Conservation (phyloP, 2,329 filamentous ascomycete species). For the Colletotrichum sansevieriae region DNA sequence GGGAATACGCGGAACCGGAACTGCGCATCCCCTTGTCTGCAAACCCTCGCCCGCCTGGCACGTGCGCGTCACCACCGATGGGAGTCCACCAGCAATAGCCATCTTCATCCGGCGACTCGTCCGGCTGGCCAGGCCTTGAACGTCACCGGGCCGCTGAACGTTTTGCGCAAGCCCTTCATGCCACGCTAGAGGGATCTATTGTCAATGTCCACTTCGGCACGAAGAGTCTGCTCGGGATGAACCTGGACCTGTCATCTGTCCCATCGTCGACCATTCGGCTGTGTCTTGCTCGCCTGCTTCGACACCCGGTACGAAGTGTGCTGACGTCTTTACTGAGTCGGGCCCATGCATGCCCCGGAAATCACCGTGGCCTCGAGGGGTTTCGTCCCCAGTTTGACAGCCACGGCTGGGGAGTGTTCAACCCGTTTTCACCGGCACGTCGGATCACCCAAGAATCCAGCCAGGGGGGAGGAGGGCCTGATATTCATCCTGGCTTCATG, state of each 20-base stretch:
- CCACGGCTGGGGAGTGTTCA: slow-evolving; percentile 14
- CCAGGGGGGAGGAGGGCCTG: slow-evolving; percentile 3
- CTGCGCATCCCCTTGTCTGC: slow-evolving; percentile 21
- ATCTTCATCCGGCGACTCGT: background rate
- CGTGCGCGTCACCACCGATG: slow-evolving; percentile 14
- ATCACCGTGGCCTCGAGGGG: slow-evolving; percentile 26
- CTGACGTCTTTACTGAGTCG: slow-evolving; percentile 4
- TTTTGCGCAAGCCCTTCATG: background rate
- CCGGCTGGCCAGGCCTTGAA: slow-evolving; percentile 11
- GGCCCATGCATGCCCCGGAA: slow-evolving; percentile 13
- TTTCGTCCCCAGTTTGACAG: slow-evolving; percentile 13
- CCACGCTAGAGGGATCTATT: slow-evolving; percentile 22
- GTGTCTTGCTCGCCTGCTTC: too few species aligned
- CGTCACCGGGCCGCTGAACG: background rate
- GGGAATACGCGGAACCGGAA: slow-evolving; percentile 23
- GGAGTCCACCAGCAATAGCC: background rate
- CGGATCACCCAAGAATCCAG: slow-evolving; percentile 22
- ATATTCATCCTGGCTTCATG: slow-evolving; percentile 9
- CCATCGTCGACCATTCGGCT: background rate
- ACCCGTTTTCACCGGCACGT: slow-evolving; percentile 16
- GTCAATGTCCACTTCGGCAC: slow-evolving; percentile 8
- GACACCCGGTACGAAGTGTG: background rate
- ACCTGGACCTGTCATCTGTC: background rate
- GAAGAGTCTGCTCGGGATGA: background rate
- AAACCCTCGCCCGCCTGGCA: slow-evolving; percentile 17